Base-by-base conservation (phyloP, 2,329 filamentous ascomycete genomes). In the Trichoderma koningii region DNA sequence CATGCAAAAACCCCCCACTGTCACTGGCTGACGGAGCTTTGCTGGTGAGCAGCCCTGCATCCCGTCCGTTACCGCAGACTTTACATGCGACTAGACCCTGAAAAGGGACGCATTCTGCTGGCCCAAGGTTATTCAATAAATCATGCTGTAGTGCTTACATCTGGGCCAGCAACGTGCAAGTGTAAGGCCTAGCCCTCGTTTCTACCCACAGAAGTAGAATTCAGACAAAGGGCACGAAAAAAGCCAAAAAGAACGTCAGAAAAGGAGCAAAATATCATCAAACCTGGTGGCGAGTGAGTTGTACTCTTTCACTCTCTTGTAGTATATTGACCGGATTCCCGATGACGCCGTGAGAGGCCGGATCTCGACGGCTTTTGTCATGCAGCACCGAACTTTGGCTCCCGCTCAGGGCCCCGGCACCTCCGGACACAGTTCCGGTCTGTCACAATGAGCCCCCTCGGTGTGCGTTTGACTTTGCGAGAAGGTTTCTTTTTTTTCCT, bases 331-430 rank as follows among this genome's bases (percentile, higher is more conserved):
- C 56, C 34, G 45, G 21, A 45, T 38, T 42, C 45, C 56, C 56
- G 45, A 21, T 42, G 28, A 60, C 45, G 10, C 56, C 56, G 56
- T 26, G 48, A 21, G 34, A 52, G 34, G 48, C 59, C 59, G 38
- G 59, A 53, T 62, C 48, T 44, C 41, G 47, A 44, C 48, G 57
- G 55, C 3, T 6, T 30, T 30, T 30, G 45, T 19, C 30, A 42
- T 48, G 56, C 45, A 60, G 56, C 59, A 53, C 59, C 59, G 59
- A 62, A 38, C 2, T 26, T 21, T 51, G 59, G 48, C 48, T 62
- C 59, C 59, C 59, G 38, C 41, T 62, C 59, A 62, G 59, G 59
- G 59, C 26, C 57, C 50, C 50, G 50, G 50, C 50, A n/a, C 41
- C 41, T 30, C 55, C 55, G 55, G 55, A 9, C 26, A 62, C n/a